phyloP scores from a whole-genome alignment of 768 basidiomycete genomes.

The Royoungia palumana region DNA sequence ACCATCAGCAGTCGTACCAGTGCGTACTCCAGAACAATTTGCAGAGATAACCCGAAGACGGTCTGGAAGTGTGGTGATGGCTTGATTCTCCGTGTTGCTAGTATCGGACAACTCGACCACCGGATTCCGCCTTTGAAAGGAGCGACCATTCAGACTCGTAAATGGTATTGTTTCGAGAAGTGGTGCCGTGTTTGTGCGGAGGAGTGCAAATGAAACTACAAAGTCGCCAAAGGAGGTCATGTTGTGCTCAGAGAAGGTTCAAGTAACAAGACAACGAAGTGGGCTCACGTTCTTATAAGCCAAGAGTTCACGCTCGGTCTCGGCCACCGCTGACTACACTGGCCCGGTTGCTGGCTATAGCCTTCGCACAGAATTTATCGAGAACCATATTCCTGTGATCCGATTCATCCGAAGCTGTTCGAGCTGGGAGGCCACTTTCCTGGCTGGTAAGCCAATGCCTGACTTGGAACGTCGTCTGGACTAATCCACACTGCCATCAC shows the following conservation, averaged over 20 bases:
- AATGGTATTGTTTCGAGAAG: background rate
- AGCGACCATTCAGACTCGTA: background rate
- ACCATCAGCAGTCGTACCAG: background rate
- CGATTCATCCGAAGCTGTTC: too few species aligned
- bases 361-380: background rate
- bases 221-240: conserved; percentile 26
- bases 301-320: too few species aligned
- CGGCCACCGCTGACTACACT: background rate
- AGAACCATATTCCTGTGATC: too few species aligned
- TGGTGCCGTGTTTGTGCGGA: background rate
- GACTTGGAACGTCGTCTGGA: too few species aligned
- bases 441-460: too few species aligned
- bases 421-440: too few species aligned
- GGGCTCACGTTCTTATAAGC: conserved; percentile 9
- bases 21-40: conserved; percentile 62
- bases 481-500: too few species aligned
- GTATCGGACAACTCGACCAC: conserved; percentile 29
- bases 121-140: background rate
- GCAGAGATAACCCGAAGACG: conserved; percentile 68
- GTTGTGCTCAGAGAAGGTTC: background rate
- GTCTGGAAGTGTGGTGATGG: conserved; percentile 58
- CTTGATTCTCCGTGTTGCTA: conserved; percentile 51
- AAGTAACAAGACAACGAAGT: background rate
- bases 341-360: too few species aligned
- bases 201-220: conserved; percentile 13